Base-by-base conservation (phyloP, 345 rosid species). In the Capsella bursapastoris region DNA sequence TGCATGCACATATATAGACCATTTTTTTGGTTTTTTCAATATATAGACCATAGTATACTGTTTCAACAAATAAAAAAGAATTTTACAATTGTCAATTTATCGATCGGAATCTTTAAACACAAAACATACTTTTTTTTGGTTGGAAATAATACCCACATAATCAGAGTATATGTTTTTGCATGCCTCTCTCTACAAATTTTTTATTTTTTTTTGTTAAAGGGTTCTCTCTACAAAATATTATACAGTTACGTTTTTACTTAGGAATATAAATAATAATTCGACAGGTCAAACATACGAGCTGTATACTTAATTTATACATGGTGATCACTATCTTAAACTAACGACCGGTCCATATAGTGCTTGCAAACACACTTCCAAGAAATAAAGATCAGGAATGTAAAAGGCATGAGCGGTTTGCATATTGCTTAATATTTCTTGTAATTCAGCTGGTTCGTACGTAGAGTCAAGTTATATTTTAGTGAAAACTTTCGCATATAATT, bases 271-370 rank as follows among this genome's bases (percentile, higher is more conserved):
- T 22, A 22, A 64, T 3, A n/a, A 64, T 73, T 51, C 15, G 58
- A 73, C 3, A 10, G 15, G 45, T 66, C 61, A 74, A 74, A 58
- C 45, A 67, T 67, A 38, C 78, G 67, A 66, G 58, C 45, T 58
- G 68, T 75, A 41, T 58, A 74, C n/a, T 47, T 44, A 18, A 18
- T 44, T 63, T 28, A 47, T 59, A 68, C 79, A 52, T 76, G 79
- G 64, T 60, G 27, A 43, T 61, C 79, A 76, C 79, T 68, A 61
- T 50, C 57, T 68, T 49, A 11, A 43, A 15, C 14, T 22, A 32
- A 44, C 41, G 49, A 50, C 66, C 12, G 27, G 10, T 66, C 49
- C 65, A 60, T 22, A 59, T 58, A 57, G 22, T 16, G 35, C 49
- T 16, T 9, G 7, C 25, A 38, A 50, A 29, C 13, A 49, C 68